Evolutionary conservation across 1,284 basidiomycete genomes (phyloP).

Genomic region (Puccinia novopanici): DNA sequence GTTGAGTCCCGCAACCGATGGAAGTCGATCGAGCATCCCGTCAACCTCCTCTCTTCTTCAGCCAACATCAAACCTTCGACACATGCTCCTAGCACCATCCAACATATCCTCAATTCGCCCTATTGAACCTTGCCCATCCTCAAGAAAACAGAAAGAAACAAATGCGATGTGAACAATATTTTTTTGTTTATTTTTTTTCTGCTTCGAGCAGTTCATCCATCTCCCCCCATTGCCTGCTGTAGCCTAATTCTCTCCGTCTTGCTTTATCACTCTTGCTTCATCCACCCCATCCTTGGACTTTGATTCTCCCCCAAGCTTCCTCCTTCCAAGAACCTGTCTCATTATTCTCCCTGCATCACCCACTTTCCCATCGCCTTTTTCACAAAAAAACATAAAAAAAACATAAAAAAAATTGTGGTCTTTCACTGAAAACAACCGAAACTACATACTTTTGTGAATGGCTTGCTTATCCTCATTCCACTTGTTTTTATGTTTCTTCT

Average conservation of each 20-base stretch:
- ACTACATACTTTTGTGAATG: background rate
- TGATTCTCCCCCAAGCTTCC: background rate
- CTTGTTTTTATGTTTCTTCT: background rate
- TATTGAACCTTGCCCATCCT: too few species aligned
- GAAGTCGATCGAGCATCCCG: background rate
- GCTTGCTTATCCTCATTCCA: background rate
- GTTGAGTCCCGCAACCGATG: constrained; percentile 4
- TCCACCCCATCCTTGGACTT: background rate
- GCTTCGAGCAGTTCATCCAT: background rate
- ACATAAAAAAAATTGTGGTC: background rate
- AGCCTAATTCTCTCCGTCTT: constrained; percentile 12
- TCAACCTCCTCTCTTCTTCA: background rate
- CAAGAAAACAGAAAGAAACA: background rate
- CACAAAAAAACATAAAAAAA: background rate
- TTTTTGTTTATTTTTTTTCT: too few species aligned
- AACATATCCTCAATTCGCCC: constrained; percentile 33
- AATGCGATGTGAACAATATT: background rate
- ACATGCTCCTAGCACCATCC: constrained; percentile 6
- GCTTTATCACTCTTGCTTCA: constrained; percentile 12
- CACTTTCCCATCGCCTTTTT: background rate
- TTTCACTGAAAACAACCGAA: too few species aligned
- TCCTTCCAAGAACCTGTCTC: background rate
- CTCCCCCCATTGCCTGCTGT: background rate
- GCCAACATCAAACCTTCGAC: background rate
- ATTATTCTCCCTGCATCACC: background rate